Percentiles rank a stretch among this genome's conserved stretches.
These are phyloP conservation scores for Monoraphidium neglectum DNA, from an alignment of 139 green algal genomes.

Conservation along the genomic window DNA sequence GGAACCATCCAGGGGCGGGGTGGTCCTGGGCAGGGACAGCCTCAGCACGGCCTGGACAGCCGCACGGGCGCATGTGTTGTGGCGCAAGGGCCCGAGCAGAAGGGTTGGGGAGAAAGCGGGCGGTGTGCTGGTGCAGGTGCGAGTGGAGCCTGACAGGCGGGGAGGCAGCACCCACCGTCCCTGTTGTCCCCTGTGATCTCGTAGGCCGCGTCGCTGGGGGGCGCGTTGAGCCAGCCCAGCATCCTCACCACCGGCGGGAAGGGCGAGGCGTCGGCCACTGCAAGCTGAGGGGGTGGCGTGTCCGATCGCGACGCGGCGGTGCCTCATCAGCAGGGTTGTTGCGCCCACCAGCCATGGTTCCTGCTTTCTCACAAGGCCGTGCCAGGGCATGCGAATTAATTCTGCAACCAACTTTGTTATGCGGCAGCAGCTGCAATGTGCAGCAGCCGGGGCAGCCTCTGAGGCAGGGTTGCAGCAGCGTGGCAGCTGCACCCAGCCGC, in stretches of 20 bases:
- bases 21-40: no score
- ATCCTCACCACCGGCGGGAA: constrained; percentile 49
- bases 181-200: not conserved
- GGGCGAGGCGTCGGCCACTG: not conserved
- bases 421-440: not conserved
- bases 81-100: not conserved
- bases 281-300: not conserved
- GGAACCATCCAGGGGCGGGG: no score
- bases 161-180: constrained; percentile 45
- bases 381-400: not conserved
- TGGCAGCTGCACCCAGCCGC: not conserved
- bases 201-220: constrained; percentile 34
- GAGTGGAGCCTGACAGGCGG: constrained; percentile 27
- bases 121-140: not conserved
- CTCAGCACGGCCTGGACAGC: not conserved
- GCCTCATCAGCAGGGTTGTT: no score
- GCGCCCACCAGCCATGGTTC: no score
- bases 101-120: not conserved
- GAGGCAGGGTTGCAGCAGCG: not conserved
- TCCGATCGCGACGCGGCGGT: no score
- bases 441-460: not conserved
- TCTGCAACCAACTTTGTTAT: not conserved
- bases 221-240: constrained; percentile 57
- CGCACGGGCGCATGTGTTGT: not conserved
- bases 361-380: no score